Conservation (phyloP, 2,329 filamentous ascomycete species). For the Paecilomyces formosus region DNA sequence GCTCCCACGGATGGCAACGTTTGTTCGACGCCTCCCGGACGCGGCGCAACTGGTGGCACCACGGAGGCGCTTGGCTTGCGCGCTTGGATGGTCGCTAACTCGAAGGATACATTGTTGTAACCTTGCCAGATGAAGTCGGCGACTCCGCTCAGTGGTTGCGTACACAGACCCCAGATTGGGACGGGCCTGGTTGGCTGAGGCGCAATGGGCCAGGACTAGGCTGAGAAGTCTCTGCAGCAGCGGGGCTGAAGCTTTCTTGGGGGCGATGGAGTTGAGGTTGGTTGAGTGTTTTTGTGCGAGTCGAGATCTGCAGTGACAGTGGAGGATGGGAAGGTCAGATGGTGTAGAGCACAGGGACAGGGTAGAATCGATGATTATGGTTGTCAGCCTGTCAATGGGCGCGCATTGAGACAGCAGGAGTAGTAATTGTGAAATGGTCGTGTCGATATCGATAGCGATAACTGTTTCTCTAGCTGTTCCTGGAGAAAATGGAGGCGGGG, state of each 20-base stretch:
- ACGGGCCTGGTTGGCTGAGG: too few species aligned
- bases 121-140: neutral
- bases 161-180: neutral
- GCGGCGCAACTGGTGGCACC: neutral
- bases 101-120: neutral
- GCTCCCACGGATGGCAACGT: neutral
- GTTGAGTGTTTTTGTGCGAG: neutral
- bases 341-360: neutral
- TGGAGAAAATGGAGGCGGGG: neutral
- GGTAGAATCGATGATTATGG: too few species aligned
- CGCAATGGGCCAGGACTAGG: too few species aligned
- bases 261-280: neutral
- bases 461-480: neutral
- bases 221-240: neutral
- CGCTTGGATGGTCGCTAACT: neutral
- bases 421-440: too few species aligned
- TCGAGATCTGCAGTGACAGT: neutral
- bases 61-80: neutral
- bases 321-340: neutral
- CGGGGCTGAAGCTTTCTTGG: neutral
- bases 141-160: neutral
- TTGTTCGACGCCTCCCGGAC: neutral
- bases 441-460: neutral
- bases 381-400: too few species aligned
- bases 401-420: too few species aligned